Base-by-base conservation (phyloP, 2,329 filamentous ascomycete genomes). In the Trichocomaceae sp. region DNA sequence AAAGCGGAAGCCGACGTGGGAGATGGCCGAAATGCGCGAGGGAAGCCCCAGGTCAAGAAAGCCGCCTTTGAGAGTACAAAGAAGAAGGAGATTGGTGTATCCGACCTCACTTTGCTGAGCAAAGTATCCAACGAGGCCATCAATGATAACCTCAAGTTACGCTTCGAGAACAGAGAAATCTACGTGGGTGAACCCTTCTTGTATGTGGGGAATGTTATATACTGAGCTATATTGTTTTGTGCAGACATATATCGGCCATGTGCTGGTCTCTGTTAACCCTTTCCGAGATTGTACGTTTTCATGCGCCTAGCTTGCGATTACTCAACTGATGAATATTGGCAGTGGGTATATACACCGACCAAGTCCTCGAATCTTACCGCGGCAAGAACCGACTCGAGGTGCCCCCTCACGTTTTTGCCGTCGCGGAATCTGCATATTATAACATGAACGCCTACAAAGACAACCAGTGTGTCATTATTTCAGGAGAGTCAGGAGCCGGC, bases 391-490 rank as follows among this genome's bases (percentile, higher is more conserved):
- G 93, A 61, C 82, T 99, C 61, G 93, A 99, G 75, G 80, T 83
- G 77, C 88, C 90, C 26, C 93, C 93, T 8, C 93, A 99, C 73
- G 93, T 99, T 63, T 99, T 96, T 71, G 92, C 90, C 58, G 93
- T 99, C 66, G 93, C 93, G 68, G 93, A 99, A 75, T 87, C 92
- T 7, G 75, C 91, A 54, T 99, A 99, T 78, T 97, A 97, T 78
- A 97, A 99, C 78, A 97, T 99, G 93, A 97, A 97, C 73, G 92
- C 91, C 47, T 99, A 99, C 79, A 90, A 90, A 67, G 93, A 97
- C 64, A 97, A 97, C 76, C 93, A 99, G 73, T 97, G 93, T 76
- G 92, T 99, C 63, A 99, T 99, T 73, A 99, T 99, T 64, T 97
- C 93, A 4, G 93, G 93, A 69, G 93, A 99, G 75, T 97, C 93